phyloP scores from a whole-genome alignment of 1,284 basidiomycete genomes.

The Sporisorium reilianum region DNA sequence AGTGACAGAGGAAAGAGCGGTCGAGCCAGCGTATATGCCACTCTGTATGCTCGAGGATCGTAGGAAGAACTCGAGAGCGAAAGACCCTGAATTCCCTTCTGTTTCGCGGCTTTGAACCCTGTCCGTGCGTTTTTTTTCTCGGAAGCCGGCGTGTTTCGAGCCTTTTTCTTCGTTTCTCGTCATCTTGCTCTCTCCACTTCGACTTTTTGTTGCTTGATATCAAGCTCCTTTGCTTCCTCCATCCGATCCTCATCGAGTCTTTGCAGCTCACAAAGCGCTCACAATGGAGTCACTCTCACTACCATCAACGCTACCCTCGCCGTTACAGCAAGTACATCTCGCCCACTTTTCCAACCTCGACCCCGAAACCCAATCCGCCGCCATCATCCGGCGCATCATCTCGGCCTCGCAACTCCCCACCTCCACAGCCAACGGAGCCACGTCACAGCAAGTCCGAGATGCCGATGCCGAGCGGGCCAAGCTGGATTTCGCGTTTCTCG shows the following conservation, averaged over 20 bases:
- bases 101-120: no score
- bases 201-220: not conserved
- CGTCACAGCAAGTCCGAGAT: constrained; percentile 9
- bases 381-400: constrained; percentile 48
- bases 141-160: not conserved
- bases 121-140: not conserved
- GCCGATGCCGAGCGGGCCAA: constrained; percentile 28
- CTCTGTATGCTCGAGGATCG: no score
- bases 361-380: constrained; percentile 26
- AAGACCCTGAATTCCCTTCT: no score
- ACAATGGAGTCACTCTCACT: constrained; percentile 43
- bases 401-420: constrained; percentile 39
- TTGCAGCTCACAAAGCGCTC: no score
- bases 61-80: no score
- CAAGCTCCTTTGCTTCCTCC: not conserved
- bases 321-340: constrained; percentile 37
- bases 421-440: constrained; percentile 4
- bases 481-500: constrained; percentile 55
- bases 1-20: no score
- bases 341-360: constrained; percentile 48
- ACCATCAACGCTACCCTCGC: constrained; percentile 23
- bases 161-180: not conserved
- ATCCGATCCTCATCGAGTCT: not conserved
- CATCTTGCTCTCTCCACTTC: not conserved
- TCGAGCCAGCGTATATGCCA: no score